Percentiles rank a stretch among this genome's conserved stretches.
These are phyloP conservation scores for Phytophthora vignae DNA, from an alignment of 352 stramenopile genomes.

Conservation along the genomic window DNA sequence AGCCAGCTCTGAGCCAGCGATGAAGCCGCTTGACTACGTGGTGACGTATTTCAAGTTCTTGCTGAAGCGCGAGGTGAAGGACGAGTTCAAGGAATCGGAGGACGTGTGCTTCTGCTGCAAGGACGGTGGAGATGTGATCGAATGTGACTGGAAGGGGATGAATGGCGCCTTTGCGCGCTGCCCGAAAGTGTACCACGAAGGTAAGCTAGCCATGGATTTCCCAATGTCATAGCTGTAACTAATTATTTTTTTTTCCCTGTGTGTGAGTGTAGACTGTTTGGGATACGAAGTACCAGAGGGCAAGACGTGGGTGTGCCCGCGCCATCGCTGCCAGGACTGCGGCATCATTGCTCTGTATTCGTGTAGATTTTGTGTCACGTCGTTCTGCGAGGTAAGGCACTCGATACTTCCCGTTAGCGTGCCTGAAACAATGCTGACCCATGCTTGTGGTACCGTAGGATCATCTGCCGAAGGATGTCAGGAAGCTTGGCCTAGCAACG, in stretches of 20 bases:
- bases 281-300: constrained; percentile 67
- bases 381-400: constrained; percentile 63
- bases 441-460: constrained; percentile 22
- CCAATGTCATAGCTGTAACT: constrained; percentile 1
- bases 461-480: constrained; percentile 56
- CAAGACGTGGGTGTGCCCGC: constrained; percentile 70
- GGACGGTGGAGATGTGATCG: constrained; percentile 80
- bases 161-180: constrained; percentile 51
- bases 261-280: constrained; percentile 58
- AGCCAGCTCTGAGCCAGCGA: constrained; percentile 23
- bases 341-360: constrained; percentile 61
- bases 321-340: constrained; percentile 73
- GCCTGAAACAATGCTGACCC: no score
- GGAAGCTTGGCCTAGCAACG: constrained; percentile 52
- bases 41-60: constrained; percentile 79
- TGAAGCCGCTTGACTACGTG: constrained; percentile 69
- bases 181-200: constrained; percentile 86
- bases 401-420: not conserved
- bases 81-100: constrained; percentile 61
- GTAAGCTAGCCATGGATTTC: constrained; percentile 27
- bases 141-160: constrained; percentile 78
- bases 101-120: constrained; percentile 89
- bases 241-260: not conserved
- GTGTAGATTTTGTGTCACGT: constrained; percentile 80
- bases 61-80: constrained; percentile 46